phyloP scores from a whole-genome alignment of 352 stramenopile species.

The Phytophthora macrochlamydospora region DNA sequence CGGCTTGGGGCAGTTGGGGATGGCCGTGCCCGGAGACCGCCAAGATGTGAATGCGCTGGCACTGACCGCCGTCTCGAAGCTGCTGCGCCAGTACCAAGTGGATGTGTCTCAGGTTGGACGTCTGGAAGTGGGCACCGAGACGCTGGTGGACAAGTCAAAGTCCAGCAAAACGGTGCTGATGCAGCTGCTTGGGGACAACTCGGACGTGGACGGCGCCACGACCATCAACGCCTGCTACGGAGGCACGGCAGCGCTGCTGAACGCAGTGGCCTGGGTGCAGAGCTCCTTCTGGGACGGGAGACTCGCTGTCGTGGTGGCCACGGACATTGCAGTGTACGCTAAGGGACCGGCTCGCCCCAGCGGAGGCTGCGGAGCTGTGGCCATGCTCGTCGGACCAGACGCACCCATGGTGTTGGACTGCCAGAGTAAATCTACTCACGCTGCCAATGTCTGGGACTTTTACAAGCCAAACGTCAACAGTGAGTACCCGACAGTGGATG shows the following conservation, averaged over 20 bases:
- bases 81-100: conserved; percentile 63
- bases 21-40: conserved; percentile 73
- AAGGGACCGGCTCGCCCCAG: conserved; percentile 90
- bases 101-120: conserved; percentile 84
- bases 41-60: conserved; percentile 80
- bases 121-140: conserved; percentile 98
- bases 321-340: conserved; percentile 97
- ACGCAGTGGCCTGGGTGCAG: conserved; percentile 96
- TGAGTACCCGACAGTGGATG: conserved; percentile 97
- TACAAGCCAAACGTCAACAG: conserved; percentile 94
- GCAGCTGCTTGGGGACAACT: conserved; percentile 70
- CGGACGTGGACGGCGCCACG: conserved; percentile 87
- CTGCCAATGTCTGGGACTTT: conserved; percentile 97
- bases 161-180: conserved; percentile 86
- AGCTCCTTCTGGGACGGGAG: conserved; percentile 92
- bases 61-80: conserved; percentile 56
- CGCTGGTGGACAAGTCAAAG: conserved; percentile 90
- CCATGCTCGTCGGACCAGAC: conserved; percentile 96
- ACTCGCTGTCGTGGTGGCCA: conserved; percentile 95
- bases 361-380: conserved; percentile 93
- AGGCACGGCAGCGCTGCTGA: conserved; percentile 96
- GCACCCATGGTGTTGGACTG: conserved; percentile 93
- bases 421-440: conserved; percentile 89
- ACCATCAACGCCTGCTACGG: conserved; percentile 98
- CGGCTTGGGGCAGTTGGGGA: conserved; percentile 60